These are phyloP conservation scores for Penicillium turbatum DNA, from an alignment of 495 filamentous ascomycete genomes.

Conservation along the genomic window DNA sequence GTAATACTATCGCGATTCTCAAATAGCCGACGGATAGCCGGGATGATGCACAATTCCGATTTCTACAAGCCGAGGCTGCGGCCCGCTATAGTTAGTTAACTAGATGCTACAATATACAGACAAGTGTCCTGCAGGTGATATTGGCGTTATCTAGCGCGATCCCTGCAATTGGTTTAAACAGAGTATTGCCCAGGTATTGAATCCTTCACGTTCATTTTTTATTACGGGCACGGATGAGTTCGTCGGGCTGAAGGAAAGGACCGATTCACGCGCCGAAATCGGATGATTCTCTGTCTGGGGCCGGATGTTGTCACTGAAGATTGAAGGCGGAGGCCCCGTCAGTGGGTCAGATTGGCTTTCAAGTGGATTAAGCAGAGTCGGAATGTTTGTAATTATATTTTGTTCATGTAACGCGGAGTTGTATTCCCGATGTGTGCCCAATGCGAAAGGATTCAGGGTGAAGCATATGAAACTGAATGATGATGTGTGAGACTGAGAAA, in stretches of 20 bases:
- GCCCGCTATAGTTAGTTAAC: background rate
- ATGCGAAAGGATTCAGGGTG: no score
- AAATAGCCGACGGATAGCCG: background rate
- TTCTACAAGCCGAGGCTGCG: background rate
- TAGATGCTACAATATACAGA: background rate
- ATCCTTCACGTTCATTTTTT: background rate
- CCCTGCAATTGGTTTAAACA: background rate
- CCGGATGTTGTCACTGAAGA: background rate
- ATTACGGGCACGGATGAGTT: background rate
- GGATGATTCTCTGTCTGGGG: conserved; percentile 13
- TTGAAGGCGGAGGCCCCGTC: background rate
- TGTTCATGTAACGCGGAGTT: background rate
- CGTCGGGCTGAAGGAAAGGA: conserved; percentile 5
- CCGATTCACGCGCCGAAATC: conserved; percentile 24
- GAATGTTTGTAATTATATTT: background rate
- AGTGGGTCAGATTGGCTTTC: background rate
- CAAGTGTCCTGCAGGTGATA: background rate
- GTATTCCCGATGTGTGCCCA: background rate
- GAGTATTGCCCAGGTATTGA: background rate
- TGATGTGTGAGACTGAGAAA: background rate
- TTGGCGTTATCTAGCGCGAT: background rate
- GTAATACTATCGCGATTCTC: background rate
- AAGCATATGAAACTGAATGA: background rate
- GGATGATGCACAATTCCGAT: background rate
- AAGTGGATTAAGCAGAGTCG: background rate